phyloP scores from a whole-genome alignment of 78 protist genomes.

The Protostelium mycophagum region DNA sequence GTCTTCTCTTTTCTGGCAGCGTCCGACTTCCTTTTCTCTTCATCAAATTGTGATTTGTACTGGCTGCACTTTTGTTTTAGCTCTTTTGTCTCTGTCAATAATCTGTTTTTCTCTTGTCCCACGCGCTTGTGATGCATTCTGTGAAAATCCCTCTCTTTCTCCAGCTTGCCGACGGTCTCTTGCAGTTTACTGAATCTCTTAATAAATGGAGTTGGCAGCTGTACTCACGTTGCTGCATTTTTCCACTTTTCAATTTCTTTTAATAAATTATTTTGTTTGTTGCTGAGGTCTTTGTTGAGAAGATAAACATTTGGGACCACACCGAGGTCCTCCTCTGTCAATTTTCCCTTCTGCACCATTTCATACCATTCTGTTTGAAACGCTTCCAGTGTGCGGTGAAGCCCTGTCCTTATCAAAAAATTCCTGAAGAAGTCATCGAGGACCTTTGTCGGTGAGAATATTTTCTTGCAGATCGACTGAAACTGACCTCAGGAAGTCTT shows the following conservation, averaged over 20 bases:
- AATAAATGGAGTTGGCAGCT: background rate
- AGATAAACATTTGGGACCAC: slow-evolving; percentile 70
- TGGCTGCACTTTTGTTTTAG: slow-evolving; percentile 37
- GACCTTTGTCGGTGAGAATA: slow-evolving; percentile 30
- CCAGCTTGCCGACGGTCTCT: slow-evolving; percentile 60
- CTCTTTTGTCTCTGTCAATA: slow-evolving; percentile 58
- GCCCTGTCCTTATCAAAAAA: slow-evolving; percentile 42
- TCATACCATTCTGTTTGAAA: slow-evolving; percentile 85
- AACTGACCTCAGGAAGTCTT: background rate
- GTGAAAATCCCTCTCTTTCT: slow-evolving; percentile 81
- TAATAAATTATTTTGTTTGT: slow-evolving; percentile 6
- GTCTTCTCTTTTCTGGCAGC: background rate
- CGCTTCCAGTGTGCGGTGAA: slow-evolving; percentile 48
- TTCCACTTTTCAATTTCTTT: slow-evolving; percentile 25
- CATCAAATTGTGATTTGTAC: slow-evolving; percentile 11
- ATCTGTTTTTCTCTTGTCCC: slow-evolving; percentile 72
- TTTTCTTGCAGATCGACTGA: background rate
- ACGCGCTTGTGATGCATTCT: slow-evolving; percentile 72
- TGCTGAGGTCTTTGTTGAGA: slow-evolving; percentile 44
- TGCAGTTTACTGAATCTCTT: slow-evolving; percentile 10
- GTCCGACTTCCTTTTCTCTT: background rate
- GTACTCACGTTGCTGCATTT: slow-evolving; percentile 19
- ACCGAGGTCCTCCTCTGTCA: slow-evolving; percentile 15
- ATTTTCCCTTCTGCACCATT: slow-evolving; percentile 10
- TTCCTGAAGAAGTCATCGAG: slow-evolving; percentile 82